Percentiles rank a stretch among this genome's conserved stretches.
phyloP scores from a whole-genome alignment of 176 grass and related monocot species.

The Bolboschoenus planiculmis region DNA sequence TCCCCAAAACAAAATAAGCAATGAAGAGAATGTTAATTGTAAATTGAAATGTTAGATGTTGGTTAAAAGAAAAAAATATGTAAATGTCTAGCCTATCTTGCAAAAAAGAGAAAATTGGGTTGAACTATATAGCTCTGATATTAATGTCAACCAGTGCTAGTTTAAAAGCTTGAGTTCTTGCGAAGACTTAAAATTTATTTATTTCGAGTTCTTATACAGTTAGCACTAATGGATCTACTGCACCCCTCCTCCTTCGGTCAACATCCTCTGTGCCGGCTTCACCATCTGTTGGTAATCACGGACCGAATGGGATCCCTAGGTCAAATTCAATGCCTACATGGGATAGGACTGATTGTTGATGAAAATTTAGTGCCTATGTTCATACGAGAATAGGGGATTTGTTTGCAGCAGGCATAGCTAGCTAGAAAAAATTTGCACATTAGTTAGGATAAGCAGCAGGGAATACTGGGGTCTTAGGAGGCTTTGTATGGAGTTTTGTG shows the following conservation, averaged over 20 bases:
- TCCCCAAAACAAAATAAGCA: background rate
- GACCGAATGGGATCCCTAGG: slow-evolving; percentile 18
- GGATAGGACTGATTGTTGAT: slow-evolving; percentile 9
- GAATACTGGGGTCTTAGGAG: background rate
- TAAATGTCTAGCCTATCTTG: background rate
- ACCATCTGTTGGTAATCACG: background rate
- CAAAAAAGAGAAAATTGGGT: background rate
- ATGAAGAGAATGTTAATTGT: background rate
- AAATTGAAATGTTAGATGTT: background rate
- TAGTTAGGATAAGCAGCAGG: slow-evolving; percentile 2
- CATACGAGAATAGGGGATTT: background rate
- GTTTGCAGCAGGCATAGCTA: background rate
- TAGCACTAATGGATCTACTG: background rate
- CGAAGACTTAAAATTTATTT: background rate
- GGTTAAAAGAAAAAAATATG: background rate
- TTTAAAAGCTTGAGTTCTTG: background rate
- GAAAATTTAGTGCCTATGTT: background rate
- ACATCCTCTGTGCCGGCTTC: background rate
- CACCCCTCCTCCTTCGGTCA: slow-evolving; percentile 6
- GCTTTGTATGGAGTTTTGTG: background rate
- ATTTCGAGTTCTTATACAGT: background rate
- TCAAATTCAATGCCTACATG: slow-evolving; percentile 38
- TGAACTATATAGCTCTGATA: background rate
- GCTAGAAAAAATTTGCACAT: background rate
- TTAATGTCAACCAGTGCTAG: background rate